Base-by-base conservation (phyloP, 1,284 basidiomycete genomes). In the Ceratobasidium sp. region DNA sequence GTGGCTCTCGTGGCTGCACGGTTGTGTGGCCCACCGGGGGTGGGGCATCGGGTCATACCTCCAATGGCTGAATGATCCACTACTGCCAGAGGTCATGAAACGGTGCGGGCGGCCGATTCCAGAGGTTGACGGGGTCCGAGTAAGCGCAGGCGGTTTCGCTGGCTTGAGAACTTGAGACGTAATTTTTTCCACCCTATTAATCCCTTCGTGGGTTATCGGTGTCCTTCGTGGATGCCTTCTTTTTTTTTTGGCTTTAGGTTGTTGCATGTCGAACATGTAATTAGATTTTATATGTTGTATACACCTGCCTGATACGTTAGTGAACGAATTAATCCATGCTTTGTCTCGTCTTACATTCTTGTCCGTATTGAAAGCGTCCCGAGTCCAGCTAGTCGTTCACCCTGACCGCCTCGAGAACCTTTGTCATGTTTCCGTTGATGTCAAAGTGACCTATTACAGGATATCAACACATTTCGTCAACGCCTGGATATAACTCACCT, bases 401-500 rank as follows among this genome's bases (percentile, higher is more conserved):
- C 8, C 54, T 62, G 16, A 78, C 68, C 23, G 35, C 66, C n/a
- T 69, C 48, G 10, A 79, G 52, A 3, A 79, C 60, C 48, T 77
- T 65, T 46, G 38, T 57, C 57, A 79, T 70, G 20, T 79, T 79
- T 2, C 60, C 35, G 23, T 77, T 78, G 52, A 80, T 71, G 64
- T 79, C 79, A 23, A 80, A 80, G 70, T 80, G 79, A 16, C 79
- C 79, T 80, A 55, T 20, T 18, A 12, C 1, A 69, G 33, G 12
- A 10, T 3, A 67, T 67, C 12, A 67, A 46, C 12, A n/a, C 38
- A 35, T 5, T 12, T 33, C 60, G 35, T 41, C 10, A 18, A n/a
- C 41, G 33, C n/a, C 38, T 16, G n/a, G 18, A 44, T 38, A 16
- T 5, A n/a, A 55, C 80, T 66, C 52, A 82, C 81, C 81, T 52